A percentile compares a stretch with the other conserved stretches of the same genome.
Conservation (phyloP, 1,284 basidiomycete species). For the Heterobasidion irregulare region DNA sequence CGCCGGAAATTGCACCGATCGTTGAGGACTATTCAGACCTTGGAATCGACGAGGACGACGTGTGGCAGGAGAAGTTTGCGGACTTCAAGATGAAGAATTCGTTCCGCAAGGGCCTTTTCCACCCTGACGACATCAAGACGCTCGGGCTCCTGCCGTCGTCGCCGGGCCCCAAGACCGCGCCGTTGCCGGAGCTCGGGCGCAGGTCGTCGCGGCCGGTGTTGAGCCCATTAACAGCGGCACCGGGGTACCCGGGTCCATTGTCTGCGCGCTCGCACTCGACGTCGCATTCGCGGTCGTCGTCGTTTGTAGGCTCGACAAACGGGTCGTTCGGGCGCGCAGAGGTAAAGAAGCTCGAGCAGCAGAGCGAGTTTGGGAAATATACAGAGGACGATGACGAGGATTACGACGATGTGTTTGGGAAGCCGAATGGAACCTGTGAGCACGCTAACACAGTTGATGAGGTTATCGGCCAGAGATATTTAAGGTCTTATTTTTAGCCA, state of each 20-base stretch:
- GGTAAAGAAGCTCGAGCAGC: constrained; percentile 40
- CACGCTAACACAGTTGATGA: constrained; percentile 6
- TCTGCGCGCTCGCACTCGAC: constrained; percentile 15
- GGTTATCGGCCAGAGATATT: background rate
- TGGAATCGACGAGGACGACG: constrained; percentile 66
- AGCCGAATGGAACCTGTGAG: constrained; percentile 56
- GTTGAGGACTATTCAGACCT: constrained; percentile 90
- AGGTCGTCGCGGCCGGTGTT: constrained; percentile 36
- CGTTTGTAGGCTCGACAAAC: constrained; percentile 33
- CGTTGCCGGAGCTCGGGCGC: constrained; percentile 36
- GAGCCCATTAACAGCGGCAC: constrained; percentile 21
- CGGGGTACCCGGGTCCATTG: constrained; percentile 10
- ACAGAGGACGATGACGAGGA: constrained; percentile 79
- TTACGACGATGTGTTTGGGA: constrained; percentile 88
- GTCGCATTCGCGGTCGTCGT: constrained; percentile 40
- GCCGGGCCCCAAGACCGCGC: constrained; percentile 56
- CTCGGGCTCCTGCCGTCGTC: constrained; percentile 40
- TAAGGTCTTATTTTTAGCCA: constrained; percentile 26
- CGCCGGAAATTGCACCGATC: constrained; percentile 53
- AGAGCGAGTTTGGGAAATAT: constrained; percentile 73
- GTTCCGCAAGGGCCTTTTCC: constrained; percentile 67
- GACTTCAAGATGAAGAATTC: constrained; percentile 80
- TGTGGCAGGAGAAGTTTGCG: constrained; percentile 68
- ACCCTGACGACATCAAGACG: constrained; percentile 81
- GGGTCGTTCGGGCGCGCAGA: constrained; percentile 63